Evolutionary conservation across 2,329 filamentous ascomycete species (phyloP).

Genomic region (Leptodontidium sp.): DNA sequence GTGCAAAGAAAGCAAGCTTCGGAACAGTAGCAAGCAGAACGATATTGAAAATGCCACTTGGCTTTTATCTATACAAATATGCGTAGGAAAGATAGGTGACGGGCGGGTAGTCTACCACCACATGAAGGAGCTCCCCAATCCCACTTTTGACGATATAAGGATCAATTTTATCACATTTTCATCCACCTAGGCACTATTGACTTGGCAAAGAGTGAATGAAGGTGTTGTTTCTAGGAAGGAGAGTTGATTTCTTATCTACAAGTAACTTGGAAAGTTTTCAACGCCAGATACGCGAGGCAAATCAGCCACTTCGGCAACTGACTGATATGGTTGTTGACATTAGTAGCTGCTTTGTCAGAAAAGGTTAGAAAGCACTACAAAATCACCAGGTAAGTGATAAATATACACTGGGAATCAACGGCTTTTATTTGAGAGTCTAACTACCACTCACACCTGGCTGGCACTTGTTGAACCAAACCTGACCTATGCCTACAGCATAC

Average conservation of each 20-base stretch:
- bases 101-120: too few species aligned
- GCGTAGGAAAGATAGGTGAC: too few species aligned
- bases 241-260: too few species aligned
- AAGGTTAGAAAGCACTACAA: too few species aligned
- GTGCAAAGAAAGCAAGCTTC: too few species aligned
- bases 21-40: not conserved
- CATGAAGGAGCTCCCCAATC: not conserved
- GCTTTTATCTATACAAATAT: too few species aligned
- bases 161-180: not conserved
- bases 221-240: not conserved
- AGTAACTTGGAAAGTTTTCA: too few species aligned
- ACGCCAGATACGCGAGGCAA: too few species aligned
- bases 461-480: conserved; percentile 8
- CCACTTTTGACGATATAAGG: not conserved
- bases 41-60: not conserved
- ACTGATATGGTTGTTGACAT: not conserved
- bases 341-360: too few species aligned
- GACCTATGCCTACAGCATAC: conserved; percentile 10
- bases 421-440: conserved; percentile 17
- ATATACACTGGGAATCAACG: not conserved
- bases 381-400: too few species aligned
- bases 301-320: too few species aligned
- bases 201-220: not conserved
- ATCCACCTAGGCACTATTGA: not conserved
- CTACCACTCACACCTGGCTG: conserved; percentile 11